Base-by-base conservation (phyloP, 345 rosid genomes). In the Ceriops decandra region DNA sequence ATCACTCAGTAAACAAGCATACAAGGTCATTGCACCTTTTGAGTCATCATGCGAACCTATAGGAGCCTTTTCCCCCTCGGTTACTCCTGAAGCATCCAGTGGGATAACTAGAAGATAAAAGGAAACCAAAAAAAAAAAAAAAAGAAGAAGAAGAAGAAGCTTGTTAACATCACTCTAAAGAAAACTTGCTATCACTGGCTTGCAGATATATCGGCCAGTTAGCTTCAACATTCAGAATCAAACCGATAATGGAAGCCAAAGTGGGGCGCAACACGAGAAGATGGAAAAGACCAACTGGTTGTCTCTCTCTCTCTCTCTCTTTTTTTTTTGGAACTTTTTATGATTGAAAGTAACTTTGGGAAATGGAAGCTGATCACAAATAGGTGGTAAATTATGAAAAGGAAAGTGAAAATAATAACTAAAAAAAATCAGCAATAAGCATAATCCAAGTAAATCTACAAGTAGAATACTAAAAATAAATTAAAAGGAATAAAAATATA, bases 51-150 rank as follows among this genome's bases (percentile, higher is more conserved):
- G 58, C 63, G 63, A 54, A 20, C 78, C 84, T 17, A 62, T 24
- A 61, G 36, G 74, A 60, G 60, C 57, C 79, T 82, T 80, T 33
- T 80, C 85, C 67, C 74, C 86, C 52, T 68, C 76, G 60, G 68
- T 79, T 72, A 82, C 85, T 68, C 82, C 85, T 4, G 70, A 71
- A 30, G 73, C 76, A 54, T 74, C 85, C 76, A 80, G 84, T 86
- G 69, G 6, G 62, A 62, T 11, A 64, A 71, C 27, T 77, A 62
- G 57, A 63, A 30, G 13, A 31, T 42, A 66, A 65, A 28, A 28
- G 30, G 30, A 28, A 28, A 28, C 30, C 30, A 28, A 2, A 28
- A 28, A 28, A 28, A 21, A 66, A 22, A 64, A 54, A 46, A 31
- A 60, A 11, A 22, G 0, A 30, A n/a, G 30, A n/a, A 30, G 30